A percentile compares a stretch with the other conserved stretches of the same genome.
Evolutionary conservation across 2,329 filamentous ascomycete genomes (phyloP).

Genomic region (Keithomyces neogunnii): DNA sequence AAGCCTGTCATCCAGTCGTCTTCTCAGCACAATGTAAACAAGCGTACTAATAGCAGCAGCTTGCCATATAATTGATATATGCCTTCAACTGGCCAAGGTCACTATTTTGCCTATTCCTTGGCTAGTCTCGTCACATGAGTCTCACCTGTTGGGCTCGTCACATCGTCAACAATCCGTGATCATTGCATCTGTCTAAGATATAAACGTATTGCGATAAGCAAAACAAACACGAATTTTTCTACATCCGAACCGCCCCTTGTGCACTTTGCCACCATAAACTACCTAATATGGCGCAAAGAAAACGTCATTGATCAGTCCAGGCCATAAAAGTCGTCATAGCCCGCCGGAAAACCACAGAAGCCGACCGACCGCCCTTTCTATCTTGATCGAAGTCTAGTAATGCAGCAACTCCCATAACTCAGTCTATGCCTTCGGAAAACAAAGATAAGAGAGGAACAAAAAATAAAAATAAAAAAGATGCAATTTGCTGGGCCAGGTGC

Average conservation of each 20-base stretch:
- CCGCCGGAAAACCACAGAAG: constrained; percentile 18
- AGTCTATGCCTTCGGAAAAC: constrained; percentile 21
- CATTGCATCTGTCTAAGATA: constrained; percentile 5
- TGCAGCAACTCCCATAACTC: constrained; percentile 27
- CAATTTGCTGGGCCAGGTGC: constrained; percentile 20
- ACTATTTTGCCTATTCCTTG: neutral
- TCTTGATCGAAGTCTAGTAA: constrained; percentile 31
- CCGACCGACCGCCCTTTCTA: constrained; percentile 24
- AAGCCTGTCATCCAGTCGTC: neutral
- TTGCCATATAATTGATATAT: too few species aligned
- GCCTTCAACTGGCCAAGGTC: too few species aligned
- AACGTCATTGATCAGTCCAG: constrained; percentile 26
- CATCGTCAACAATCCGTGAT: constrained; percentile 1
- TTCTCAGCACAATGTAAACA: too few species aligned
- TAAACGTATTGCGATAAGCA: constrained; percentile 3
- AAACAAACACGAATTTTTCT: constrained; percentile 4
- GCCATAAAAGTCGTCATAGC: constrained; percentile 25
- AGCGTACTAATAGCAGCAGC: too few species aligned
- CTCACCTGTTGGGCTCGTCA: too few species aligned
- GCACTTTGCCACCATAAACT: constrained; percentile 4
- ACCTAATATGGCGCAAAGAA: constrained; percentile 14
- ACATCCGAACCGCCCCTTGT: constrained; percentile 9
- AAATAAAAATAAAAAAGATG: constrained; percentile 13
- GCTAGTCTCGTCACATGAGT: neutral
- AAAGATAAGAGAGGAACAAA: constrained; percentile 2